A percentile compares a stretch with the other conserved stretches of the same genome.
Evolutionary conservation across 2,329 filamentous ascomycete genomes (phyloP).

Genomic region (Chaetomium globosum): DNA sequence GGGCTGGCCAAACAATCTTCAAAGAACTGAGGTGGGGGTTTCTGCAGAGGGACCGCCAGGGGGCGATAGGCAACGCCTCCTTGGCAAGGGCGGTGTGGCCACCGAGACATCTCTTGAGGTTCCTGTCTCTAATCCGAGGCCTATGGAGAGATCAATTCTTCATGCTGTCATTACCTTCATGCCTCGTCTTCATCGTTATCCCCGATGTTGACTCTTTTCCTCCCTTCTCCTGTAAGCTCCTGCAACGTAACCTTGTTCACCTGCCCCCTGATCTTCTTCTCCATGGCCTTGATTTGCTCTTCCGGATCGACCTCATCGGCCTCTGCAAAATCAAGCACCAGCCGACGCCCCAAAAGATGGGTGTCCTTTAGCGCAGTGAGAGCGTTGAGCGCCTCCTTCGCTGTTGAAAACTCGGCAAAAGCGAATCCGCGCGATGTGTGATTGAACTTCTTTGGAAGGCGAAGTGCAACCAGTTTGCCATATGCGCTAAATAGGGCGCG

Average conservation of each 20-base stretch:
- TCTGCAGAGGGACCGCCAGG: slow-evolving; percentile 29
- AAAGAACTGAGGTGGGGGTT: slow-evolving; percentile 26
- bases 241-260: slow-evolving; percentile 88
- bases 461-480: slow-evolving; percentile 87
- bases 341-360: slow-evolving; percentile 83
- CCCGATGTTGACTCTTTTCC: slow-evolving; percentile 86
- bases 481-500: slow-evolving; percentile 83
- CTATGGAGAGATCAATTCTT: slow-evolving; percentile 34
- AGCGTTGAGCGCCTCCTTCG: slow-evolving; percentile 84
- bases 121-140: slow-evolving; percentile 27
- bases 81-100: slow-evolving; percentile 34
- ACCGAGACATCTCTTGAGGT: slow-evolving; percentile 31
- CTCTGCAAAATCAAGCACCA: slow-evolving; percentile 90
- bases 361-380: slow-evolving; percentile 90
- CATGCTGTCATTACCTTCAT: slow-evolving; percentile 42
- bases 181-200: slow-evolving; percentile 65
- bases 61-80: slow-evolving; percentile 26
- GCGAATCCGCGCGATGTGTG: slow-evolving; percentile 87
- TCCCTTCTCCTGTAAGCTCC: slow-evolving; percentile 78
- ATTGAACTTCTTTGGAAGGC: slow-evolving; percentile 94
- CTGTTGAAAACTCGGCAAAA: slow-evolving; percentile 92
- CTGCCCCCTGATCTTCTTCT: slow-evolving; percentile 90
- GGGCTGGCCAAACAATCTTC: slow-evolving; percentile 29
- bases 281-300: slow-evolving; percentile 95
- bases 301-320: slow-evolving; percentile 89